Conservation (phyloP, 2,329 filamentous ascomycete species). For the Penicillium sp. region DNA sequence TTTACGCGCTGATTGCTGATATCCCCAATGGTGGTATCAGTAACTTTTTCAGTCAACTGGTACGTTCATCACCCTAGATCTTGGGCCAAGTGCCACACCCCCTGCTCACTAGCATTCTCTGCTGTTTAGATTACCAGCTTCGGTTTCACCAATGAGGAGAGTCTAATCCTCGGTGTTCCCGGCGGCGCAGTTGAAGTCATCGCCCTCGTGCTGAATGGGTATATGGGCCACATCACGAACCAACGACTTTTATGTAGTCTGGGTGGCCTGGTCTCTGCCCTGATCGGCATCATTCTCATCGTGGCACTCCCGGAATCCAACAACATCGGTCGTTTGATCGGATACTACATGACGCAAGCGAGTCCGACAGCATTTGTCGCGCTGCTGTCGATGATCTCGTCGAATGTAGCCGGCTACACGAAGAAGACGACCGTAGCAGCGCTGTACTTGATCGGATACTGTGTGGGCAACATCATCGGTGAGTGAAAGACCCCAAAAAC, state of each 20-base stretch:
- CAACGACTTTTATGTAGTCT: constrained; percentile 65
- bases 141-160: constrained; percentile 68
- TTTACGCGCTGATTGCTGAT: constrained; percentile 62
- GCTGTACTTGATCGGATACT: constrained; percentile 55
- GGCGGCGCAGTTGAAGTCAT: constrained; percentile 70
- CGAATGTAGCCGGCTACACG: constrained; percentile 63
- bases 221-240: constrained; percentile 61
- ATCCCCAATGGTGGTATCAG: constrained; percentile 66
- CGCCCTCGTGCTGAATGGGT: constrained; percentile 61
- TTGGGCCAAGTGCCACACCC: too few relatives aligned
- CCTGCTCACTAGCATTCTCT: not conserved
- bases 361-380: constrained; percentile 68
- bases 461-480: constrained; percentile 63
- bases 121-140: constrained; percentile 60
- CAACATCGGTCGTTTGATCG: constrained; percentile 64
- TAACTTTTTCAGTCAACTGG: constrained; percentile 67
- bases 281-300: constrained; percentile 70
- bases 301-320: constrained; percentile 65
- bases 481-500: constrained; percentile 24
- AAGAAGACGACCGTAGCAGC: constrained; percentile 61
- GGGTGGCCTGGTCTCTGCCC: constrained; percentile 58
- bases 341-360: constrained; percentile 70
- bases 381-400: constrained; percentile 66
- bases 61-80: constrained; percentile 25
- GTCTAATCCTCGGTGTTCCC: constrained; percentile 68